Evolutionary conservation across 257 asterid species (phyloP), one percentile per base, ranked within the genome.

Genomic region (Fraxinus cuspidata): DNA sequence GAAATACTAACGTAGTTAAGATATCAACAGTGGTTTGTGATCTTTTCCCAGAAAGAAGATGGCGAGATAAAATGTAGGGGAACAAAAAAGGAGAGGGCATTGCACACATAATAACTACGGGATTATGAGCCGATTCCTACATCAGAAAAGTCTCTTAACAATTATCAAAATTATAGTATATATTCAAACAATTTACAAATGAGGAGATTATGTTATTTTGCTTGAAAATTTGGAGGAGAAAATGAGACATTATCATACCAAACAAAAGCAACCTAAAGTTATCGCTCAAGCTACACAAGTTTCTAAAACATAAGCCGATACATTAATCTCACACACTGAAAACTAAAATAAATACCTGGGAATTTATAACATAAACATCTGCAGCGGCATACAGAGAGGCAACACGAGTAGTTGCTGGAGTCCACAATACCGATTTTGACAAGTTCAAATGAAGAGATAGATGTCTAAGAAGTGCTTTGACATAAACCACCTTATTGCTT

Each of bases 381-480:
- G 99, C 95, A 11, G 99, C 98, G 68, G 99, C 84, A 84, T 92
- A 96, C 35, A 96, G 94, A 58, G 99, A 92, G 51, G 98, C 96
- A 72, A 96, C 95, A 3, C 96, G 97, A 35, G 97, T 89, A 9
- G 99, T 96, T 60, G 99, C 90, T 0, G 98, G 98, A 71, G 99
- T 93, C 98, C 99, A 96, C 71, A 96, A 83, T 80, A 96, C 94
- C 10, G 94, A 87, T 71, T 79, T 83, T 16, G 97, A 87, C 88
- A 96, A 74, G 73, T 93, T 93, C 29, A 91, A 74, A 78, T 89
- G 90, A 63, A 49, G 83, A 44, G 96, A 87, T 19, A 93, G 82
- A 84, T 83, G 86, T 32, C 82, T 74, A 72, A 96, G 97, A 81
- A 96, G 98, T 53, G 84, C 67, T 78, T 88, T 90, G 40, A 96